Evolutionary conservation across 176 grass and related monocot species (phyloP).

Genomic region (Carex littledalei): DNA sequence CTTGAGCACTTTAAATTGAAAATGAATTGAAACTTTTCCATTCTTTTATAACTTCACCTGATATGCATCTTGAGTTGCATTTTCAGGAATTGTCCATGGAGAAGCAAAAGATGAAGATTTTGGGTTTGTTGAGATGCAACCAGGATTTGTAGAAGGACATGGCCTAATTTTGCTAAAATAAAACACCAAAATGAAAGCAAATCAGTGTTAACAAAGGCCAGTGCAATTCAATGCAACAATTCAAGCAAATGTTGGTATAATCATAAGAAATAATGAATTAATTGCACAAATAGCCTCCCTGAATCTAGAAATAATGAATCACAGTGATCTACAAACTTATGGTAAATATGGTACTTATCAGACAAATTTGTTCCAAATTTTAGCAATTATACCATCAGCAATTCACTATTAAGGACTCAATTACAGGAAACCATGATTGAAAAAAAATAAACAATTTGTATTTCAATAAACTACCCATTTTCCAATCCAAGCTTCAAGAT

Average conservation of each 20-base stretch:
- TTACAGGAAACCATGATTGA: neutral
- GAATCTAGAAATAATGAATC: neutral
- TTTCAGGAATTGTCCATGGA: conserved; percentile 66
- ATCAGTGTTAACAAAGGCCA: neutral
- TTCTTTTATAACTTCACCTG: conserved; percentile 10
- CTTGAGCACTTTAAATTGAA: neutral
- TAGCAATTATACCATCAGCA: neutral
- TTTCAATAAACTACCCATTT: conserved; percentile 41
- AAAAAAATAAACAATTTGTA: neutral
- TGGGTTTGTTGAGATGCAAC: conserved; percentile 82
- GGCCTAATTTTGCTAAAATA: conserved; percentile 67
- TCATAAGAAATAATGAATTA: neutral
- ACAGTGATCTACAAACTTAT: neutral
- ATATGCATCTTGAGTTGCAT: conserved; percentile 27
- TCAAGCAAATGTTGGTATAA: neutral
- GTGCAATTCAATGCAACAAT: neutral
- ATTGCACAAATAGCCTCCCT: neutral
- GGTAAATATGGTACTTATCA: neutral
- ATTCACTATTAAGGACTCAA: neutral
- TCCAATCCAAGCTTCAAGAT: conserved; percentile 69
- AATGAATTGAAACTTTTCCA: neutral
- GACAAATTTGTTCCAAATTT: neutral
- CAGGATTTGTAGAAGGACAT: conserved; percentile 79
- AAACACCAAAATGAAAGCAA: neutral
- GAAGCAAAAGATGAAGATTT: conserved; percentile 67